phyloP scores from a whole-genome alignment of 345 rosid genomes.

The Eucalyptus urophylla region DNA sequence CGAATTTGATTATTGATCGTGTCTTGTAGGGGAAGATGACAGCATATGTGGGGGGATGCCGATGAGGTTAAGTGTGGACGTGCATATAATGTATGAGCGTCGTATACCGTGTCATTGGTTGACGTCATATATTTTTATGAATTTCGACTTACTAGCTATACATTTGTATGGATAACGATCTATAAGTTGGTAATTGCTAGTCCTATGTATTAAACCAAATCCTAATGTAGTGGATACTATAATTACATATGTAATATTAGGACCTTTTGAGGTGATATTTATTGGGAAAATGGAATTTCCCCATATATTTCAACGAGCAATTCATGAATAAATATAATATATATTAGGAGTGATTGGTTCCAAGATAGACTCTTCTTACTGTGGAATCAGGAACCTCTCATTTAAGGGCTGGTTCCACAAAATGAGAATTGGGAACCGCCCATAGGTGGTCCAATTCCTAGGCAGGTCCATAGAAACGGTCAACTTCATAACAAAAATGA shows the following conservation, averaged over 20 bases:
- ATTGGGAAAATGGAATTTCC: not conserved
- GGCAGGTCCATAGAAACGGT: too few relatives aligned
- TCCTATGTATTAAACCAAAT: not conserved
- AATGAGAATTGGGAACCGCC: not conserved
- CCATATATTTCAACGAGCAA: too few relatives aligned
- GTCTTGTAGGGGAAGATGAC: not conserved
- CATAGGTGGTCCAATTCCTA: not conserved
- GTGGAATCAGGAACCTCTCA: fast-evolving
- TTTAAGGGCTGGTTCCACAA: too few relatives aligned
- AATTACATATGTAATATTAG: fast-evolving
- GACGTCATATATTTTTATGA: not conserved
- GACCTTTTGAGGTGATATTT: not conserved
- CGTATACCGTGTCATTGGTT: not conserved
- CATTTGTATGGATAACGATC: not conserved
- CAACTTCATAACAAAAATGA: not conserved
- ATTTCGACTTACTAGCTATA: not conserved
- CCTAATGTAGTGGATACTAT: not conserved
- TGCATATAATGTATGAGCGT: not conserved
- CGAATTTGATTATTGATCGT: not conserved
- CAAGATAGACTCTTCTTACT: fast-evolving
- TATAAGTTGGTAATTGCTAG: not conserved
- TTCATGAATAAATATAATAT: not conserved
- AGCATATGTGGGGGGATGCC: not conserved
- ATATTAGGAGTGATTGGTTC: fast-evolving
- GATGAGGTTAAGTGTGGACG: not conserved